Evolutionary conservation across 306 rosid species (phyloP).

Genomic region (Erythrophleum fordii): DNA sequence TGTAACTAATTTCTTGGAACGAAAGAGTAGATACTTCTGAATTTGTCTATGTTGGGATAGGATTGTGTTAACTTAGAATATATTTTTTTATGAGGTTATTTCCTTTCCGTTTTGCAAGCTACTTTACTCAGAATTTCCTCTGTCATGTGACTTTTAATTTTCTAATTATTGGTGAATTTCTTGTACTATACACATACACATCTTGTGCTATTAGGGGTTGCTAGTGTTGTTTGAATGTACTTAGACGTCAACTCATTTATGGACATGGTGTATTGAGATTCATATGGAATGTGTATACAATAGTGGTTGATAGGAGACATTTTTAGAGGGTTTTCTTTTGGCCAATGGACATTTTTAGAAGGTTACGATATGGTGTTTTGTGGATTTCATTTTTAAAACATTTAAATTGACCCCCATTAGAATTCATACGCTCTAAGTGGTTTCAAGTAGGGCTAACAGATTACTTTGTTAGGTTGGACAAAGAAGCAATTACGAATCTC

Average conservation of each 20-base stretch:
- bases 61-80: neutral
- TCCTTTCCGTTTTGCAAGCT: neutral
- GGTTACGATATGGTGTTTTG: neutral
- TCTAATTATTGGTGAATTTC: neutral
- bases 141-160: neutral
- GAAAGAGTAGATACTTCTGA: neutral
- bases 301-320: neutral
- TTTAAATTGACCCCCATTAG: neutral
- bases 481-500: constrained; percentile 12
- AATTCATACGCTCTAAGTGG: constrained; percentile 15
- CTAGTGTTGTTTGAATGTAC: neutral
- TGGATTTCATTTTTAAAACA: constrained; percentile 3
- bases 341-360: too few relatives aligned
- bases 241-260: neutral
- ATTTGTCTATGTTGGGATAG: neutral
- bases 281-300: neutral
- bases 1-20: neutral
- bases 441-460: neutral
- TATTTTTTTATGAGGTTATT: neutral
- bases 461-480: constrained; percentile 23
- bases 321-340: neutral
- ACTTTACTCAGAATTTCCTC: neutral
- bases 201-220: neutral
- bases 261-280: neutral
- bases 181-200: neutral